A percentile compares a stretch with the other conserved stretches of the same genome.
Conservation (phyloP, 176 grass and related monocot species). For the Rhynchospora pubera region DNA sequence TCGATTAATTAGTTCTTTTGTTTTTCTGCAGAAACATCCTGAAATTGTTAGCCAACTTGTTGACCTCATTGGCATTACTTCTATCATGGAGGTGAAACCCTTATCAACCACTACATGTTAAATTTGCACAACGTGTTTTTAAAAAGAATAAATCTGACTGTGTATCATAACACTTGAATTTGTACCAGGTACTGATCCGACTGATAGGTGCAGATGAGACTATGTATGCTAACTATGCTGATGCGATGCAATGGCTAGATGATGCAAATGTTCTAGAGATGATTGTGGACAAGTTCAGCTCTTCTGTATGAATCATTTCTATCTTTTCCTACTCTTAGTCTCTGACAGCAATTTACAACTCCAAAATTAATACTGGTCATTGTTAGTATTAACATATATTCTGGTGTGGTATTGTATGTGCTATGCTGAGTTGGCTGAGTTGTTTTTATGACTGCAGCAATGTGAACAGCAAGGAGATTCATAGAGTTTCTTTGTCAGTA, state of each 20-base stretch:
- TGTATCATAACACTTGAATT: constrained; percentile 17
- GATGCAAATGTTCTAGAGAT: constrained; percentile 90
- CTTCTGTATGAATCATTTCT: constrained; percentile 57
- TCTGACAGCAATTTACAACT: not conserved
- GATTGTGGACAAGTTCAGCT: constrained; percentile 93
- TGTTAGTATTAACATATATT: constrained; percentile 25
- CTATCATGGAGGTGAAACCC: constrained; percentile 89
- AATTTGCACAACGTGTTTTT: not conserved
- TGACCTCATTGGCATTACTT: constrained; percentile 94
- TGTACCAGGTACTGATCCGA: constrained; percentile 70
- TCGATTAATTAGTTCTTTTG: constrained; percentile 16
- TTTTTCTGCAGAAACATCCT: constrained; percentile 60
- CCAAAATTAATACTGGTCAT: not conserved
- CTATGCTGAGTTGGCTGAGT: not conserved
- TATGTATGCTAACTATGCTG: constrained; percentile 62
- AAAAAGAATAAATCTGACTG: not conserved
- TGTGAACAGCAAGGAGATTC: not conserved
- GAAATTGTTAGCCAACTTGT: constrained; percentile 77
- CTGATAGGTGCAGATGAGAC: constrained; percentile 88
- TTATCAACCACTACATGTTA: not conserved
- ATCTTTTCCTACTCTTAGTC: too few relatives aligned
- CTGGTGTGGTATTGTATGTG: not conserved
- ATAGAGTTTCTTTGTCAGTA: not conserved
- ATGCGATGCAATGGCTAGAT: constrained; percentile 93
- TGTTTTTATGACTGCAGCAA: not conserved